Base-by-base conservation (phyloP, 1,284 basidiomycete genomes). In the Wolfiporia cocos region DNA sequence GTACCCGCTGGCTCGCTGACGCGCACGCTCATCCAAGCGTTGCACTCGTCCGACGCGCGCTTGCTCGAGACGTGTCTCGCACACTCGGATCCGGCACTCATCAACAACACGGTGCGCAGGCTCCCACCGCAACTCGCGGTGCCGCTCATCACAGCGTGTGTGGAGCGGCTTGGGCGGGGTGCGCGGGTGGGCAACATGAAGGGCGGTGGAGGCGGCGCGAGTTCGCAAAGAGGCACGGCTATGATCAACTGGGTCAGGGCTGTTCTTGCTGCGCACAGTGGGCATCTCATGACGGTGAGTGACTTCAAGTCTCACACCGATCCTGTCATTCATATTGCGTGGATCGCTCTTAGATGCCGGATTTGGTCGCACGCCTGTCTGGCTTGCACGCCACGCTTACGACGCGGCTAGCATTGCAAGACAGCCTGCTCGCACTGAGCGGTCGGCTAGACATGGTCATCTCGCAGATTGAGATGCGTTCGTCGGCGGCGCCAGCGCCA, bases 401-500 rank as follows among this genome's bases (percentile, higher is more conserved):
- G 1, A 74, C 82, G 22, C 80, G 95, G 21, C 69, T 96, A 19
- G 75, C 85, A 26, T 68, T 96, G 23, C 89, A 96, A 54, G 86
- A 93, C 51, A 89, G 84, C 42, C 69, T 99, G 12, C 68, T 95
- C 6, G 81, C 88, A 2, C 73, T 99, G 32, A 90, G 82, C 45
- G 95, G 95, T 12, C 81, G 92, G 45, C 71, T 98, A 18, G 95
- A 97, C 58, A 86, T 95, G 65, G 91, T 96, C 3, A 74, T 98
- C 33, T 86, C 91, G 6, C 95, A 98, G 64, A 91, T 97, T 50
- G 88, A 94, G 61, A 77, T 93, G 67, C 79, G 86, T 23, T 78
- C 81, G 17, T 79, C 81, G 17, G 65, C 68, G 17, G 72, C 76
- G 15, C 80, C 85, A 7, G 73, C 79, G 9, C 68, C 73, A 10